A percentile compares a stretch with the other conserved stretches of the same genome.
Evolutionary conservation across 345 rosid species (phyloP).

Genomic region (Melaleuca alternifolia): DNA sequence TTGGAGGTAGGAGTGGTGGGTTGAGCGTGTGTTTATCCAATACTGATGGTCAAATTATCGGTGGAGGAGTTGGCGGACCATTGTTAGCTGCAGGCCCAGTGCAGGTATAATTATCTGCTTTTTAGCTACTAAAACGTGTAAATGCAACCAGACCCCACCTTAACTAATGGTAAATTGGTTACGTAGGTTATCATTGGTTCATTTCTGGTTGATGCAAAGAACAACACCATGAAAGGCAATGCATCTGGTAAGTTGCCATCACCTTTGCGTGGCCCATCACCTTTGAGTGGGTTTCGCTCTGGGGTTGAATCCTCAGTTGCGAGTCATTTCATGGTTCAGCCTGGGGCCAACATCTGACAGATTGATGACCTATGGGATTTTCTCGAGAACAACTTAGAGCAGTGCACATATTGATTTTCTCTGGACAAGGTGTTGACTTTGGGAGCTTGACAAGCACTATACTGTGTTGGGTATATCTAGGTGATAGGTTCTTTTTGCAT

Average conservation of each 20-base stretch:
- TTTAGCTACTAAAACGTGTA: neutral
- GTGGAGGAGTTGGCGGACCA: slow-evolving; percentile 90
- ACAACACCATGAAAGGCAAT: neutral
- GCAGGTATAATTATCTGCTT: slow-evolving; percentile 35
- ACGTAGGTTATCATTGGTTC: slow-evolving; percentile 5
- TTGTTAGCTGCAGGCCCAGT: slow-evolving; percentile 88
- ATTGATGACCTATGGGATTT: neutral
- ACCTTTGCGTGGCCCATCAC: neutral
- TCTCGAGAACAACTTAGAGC: neutral
- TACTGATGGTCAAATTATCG: slow-evolving; percentile 69
- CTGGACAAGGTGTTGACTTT: neutral
- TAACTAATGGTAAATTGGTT: neutral
- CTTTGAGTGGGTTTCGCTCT: neutral
- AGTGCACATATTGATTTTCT: neutral
- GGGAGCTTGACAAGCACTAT: neutral
- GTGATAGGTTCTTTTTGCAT: neutral
- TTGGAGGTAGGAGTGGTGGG: slow-evolving; percentile 77
- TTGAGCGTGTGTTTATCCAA: slow-evolving; percentile 71
- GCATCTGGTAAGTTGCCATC: neutral
- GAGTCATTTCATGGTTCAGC: neutral
- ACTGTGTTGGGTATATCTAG: neutral
- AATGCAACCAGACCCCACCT: neutral
- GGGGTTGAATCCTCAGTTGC: neutral
- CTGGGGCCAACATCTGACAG: neutral
- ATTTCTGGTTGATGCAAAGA: neutral